Conservation (phyloP, 768 basidiomycete genomes). For the Tulasnella sp. region DNA sequence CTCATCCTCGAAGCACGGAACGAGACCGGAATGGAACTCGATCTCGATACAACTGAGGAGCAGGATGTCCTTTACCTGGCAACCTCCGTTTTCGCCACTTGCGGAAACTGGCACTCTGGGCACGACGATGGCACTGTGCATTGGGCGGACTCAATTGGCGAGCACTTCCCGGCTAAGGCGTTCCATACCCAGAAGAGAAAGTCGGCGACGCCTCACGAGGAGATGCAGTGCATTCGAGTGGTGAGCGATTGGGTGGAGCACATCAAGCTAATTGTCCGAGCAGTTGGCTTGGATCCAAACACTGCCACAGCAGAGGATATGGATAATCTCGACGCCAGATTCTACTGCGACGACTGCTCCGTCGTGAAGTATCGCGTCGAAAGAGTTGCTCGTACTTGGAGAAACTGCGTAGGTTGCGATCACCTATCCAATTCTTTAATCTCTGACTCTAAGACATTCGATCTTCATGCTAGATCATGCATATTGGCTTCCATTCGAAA, state of each 20-base stretch:
- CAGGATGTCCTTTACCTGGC: not conserved
- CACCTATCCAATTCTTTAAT: not conserved
- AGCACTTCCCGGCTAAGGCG: not conserved
- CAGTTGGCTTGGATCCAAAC: conserved; percentile 14
- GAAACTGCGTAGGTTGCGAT: not conserved
- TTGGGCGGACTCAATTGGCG: not conserved
- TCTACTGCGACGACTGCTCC: conserved; percentile 18
- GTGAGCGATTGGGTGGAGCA: not conserved
- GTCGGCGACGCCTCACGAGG: not conserved
- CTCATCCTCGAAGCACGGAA: not conserved
- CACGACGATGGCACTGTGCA: not conserved
- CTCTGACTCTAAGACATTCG: not conserved
- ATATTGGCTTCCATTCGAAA: not conserved
- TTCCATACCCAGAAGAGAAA: not conserved
- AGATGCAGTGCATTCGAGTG: not conserved
- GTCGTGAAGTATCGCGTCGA: not conserved
- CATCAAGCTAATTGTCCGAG: not conserved
- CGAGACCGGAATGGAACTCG: not conserved
- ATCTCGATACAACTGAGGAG: not conserved
- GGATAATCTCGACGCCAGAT: conserved; percentile 3
- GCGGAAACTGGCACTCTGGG: not conserved
- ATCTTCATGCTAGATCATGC: not conserved
- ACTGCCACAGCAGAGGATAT: not conserved
- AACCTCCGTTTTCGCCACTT: not conserved
- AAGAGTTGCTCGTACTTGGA: not conserved